Evolutionary conservation across 306 rosid species (phyloP), one percentile per base, ranked within the genome.

Genomic region (Trichosanthes truncata): DNA sequence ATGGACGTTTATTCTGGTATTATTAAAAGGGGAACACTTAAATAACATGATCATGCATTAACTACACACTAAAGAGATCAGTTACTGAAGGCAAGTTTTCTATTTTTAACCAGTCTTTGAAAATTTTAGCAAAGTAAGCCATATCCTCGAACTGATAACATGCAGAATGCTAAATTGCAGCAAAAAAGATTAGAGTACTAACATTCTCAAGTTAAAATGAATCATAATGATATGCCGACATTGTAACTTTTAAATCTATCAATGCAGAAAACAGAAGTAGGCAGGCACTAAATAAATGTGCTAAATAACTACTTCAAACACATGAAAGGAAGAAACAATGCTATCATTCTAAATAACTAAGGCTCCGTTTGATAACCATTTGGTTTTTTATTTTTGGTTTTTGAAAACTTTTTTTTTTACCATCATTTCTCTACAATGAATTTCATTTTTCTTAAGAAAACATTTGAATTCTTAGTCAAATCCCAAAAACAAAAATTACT

Each of bases 1-100:
- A 77, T 76, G 97, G 97, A 79, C 90, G 93, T 95, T 90, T 90
- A 88, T 81, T 88, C 84, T 85, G 89, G 79, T 33, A 85, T 90
- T 90, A 83, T 87, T 90, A 63, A 81, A 89, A 82, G 76, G 43
- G 4, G 60, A 45, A 10, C 3, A 48, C 49, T 59, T 23, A 31
- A 74, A 75, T 45, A 72, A 12, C 77, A 14, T 67, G 40, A 68
- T 41, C 31, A 11, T 45, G 55, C 4, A 73, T 45, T 48, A 8
- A 20, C 36, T 71, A 71, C 35, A 68, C 20, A 5, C 35, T 68
- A 23, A 68, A 41, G 53, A 71, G 55, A 45, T 45, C 35, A 14
- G 52, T 13, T 5, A 43, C 6, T 45, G 23, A 23, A 45, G 36
- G 15, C 52, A 45, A 69, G 35, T 21, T 69, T 69, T 69, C 35